Evolutionary conservation across 345 rosid genomes (phyloP).

Genomic region (Syzygium oleosum): DNA sequence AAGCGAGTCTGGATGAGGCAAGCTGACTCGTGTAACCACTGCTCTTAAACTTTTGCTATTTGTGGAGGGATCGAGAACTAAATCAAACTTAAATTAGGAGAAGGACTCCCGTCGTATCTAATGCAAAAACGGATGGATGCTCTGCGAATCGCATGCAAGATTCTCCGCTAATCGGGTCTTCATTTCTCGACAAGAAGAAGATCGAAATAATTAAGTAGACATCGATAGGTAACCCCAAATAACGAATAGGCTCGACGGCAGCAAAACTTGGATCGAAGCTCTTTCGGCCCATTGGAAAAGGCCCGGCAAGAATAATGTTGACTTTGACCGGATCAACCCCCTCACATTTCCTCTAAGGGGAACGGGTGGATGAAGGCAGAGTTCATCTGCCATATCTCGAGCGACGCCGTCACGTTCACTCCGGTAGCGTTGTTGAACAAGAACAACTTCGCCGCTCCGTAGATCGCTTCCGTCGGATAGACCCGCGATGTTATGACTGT

Average conservation of each 20-base stretch:
- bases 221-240: not conserved
- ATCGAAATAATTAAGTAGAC: not conserved
- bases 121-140: not conserved
- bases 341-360: slow-evolving; percentile 14
- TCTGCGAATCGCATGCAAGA: not conserved
- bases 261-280: not conserved
- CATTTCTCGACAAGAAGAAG: not conserved
- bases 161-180: not conserved
- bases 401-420: slow-evolving; percentile 57
- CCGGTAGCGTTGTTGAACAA: slow-evolving; percentile 82
- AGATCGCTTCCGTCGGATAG: slow-evolving; percentile 84
- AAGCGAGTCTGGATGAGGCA: not conserved
- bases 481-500: slow-evolving; percentile 72
- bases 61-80: not conserved
- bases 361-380: slow-evolving; percentile 69
- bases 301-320: not conserved
- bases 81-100: not conserved
- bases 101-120: not conserved
- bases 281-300: not conserved
- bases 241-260: not conserved
- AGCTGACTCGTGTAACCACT: not conserved
- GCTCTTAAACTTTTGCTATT: not conserved
- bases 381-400: slow-evolving; percentile 72
- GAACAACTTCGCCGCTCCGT: slow-evolving; percentile 64
- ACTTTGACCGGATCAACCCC: not conserved